These are phyloP conservation scores for Gentiana dahurica DNA, from an alignment of 257 asterid genomes.

Conservation along the genomic window DNA sequence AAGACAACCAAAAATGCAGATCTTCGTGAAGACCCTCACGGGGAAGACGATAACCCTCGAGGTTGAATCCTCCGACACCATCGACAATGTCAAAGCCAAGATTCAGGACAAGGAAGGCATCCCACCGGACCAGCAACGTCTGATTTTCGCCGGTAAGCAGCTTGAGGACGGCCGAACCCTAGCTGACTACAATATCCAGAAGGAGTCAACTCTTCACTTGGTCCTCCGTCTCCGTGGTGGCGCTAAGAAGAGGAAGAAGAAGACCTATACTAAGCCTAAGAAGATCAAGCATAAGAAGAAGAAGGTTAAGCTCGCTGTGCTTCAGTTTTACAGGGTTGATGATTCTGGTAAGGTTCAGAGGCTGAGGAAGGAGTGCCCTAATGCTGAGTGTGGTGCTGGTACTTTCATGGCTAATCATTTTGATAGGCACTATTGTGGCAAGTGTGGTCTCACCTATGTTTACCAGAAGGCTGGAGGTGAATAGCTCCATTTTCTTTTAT, in stretches of 20 bases:
- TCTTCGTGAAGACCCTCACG: constrained; percentile 34
- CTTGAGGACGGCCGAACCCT: constrained; percentile 32
- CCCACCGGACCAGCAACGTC: constrained; percentile 28
- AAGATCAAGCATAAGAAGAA: constrained; percentile 33
- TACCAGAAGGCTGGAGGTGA: constrained; percentile 36
- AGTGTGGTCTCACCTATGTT: constrained; percentile 35
- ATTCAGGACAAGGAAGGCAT: constrained; percentile 31
- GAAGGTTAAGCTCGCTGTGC: constrained; percentile 29
- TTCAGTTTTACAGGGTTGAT: constrained; percentile 30
- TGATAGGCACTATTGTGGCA: constrained; percentile 31
- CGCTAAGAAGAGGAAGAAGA: constrained; percentile 34
- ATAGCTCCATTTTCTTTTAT: neutral
- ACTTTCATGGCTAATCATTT: constrained; percentile 37
- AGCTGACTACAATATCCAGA: constrained; percentile 36
- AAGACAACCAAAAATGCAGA: constrained; percentile 18
- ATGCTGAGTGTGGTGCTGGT: constrained; percentile 31
- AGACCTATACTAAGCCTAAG: constrained; percentile 36
- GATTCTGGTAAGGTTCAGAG: constrained; percentile 31
- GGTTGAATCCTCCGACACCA: constrained; percentile 30
- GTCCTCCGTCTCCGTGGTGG: constrained; percentile 37
- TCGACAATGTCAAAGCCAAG: constrained; percentile 29
- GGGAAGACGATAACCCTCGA: constrained; percentile 36
- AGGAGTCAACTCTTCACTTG: constrained; percentile 33
- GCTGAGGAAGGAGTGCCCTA: constrained; percentile 32
- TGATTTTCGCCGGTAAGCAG: constrained; percentile 31